Percentiles rank a stretch among this genome's conserved stretches.
These are phyloP conservation scores for Telopea speciosissima DNA, from an alignment of 177 flowering plant genomes.

Conservation along the genomic window DNA sequence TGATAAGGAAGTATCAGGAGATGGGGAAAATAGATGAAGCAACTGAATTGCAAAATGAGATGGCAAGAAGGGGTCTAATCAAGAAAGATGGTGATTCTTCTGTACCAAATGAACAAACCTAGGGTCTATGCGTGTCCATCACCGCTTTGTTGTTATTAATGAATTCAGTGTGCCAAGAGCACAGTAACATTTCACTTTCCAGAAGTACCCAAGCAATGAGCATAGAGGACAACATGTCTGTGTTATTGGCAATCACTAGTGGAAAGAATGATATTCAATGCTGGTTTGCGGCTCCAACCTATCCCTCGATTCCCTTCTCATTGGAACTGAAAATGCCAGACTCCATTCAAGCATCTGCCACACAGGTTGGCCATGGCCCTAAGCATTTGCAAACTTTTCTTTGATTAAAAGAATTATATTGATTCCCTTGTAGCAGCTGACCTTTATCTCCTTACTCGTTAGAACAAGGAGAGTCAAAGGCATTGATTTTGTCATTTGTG, in stretches of 20 bases:
- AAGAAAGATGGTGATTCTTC: constrained; percentile 6
- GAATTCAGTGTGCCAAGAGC: background rate
- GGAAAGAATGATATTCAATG: constrained; percentile 1
- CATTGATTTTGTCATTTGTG: no score
- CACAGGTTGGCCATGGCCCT: background rate
- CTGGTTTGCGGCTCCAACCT: background rate
- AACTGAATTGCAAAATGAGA: constrained; percentile 42
- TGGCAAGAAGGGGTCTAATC: constrained; percentile 37
- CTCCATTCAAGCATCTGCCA: background rate
- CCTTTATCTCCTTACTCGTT: background rate
- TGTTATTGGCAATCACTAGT: background rate
- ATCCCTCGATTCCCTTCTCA: background rate
- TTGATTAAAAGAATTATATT: no score
- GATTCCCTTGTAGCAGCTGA: background rate
- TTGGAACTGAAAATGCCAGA: background rate
- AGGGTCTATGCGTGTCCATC: constrained; percentile 4
- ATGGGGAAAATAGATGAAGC: constrained; percentile 51
- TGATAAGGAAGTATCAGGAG: constrained; percentile 49
- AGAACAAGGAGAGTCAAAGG: background rate
- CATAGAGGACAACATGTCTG: background rate
- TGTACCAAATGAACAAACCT: constrained; percentile 21
- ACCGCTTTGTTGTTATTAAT: background rate
- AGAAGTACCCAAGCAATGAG: background rate
- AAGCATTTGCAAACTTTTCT: no score
- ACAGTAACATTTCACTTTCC: background rate